Evolutionary conservation across 192 early-diverging fungal species (phyloP), one percentile per base, ranked within the genome.

Genomic region (Backusella macrospora): DNA sequence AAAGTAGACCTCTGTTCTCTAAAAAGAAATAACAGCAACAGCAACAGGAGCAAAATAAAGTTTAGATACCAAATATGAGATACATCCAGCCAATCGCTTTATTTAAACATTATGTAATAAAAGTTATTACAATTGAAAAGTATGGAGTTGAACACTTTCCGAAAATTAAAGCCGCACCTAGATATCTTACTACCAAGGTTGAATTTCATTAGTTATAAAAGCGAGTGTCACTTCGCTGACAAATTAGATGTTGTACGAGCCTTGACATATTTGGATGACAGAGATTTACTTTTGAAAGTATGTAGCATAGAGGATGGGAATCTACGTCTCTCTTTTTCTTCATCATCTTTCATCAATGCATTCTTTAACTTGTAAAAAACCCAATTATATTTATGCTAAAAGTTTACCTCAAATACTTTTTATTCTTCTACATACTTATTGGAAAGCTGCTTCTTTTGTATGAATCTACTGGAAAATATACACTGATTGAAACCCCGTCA

Each of bases 61-160:
- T 59, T 59, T 26, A 26, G 3, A 12, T 23, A 23, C 52, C 52
- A 59, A 59, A 59, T 9, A 21, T 59, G 52, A 59, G 52, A 59
- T 59, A 59, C 21, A 26, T 23, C 10, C 52, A 59, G 12, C 21
- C 52, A 59, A 59, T 59, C 12, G 52, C n/a, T 59, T 13, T 23
- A 59, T 59, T 59, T 59, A 59, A 8, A 23, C 21, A 16, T 59
- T 59, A 59, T 59, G 52, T 59, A 59, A 59, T 59, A 23, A 10
- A 23, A 9, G 23, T 59, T 23, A 8, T 59, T 59, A 59, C 52
- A 59, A 59, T 59, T 59, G 52, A 59, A 59, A 59, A n/a, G 10
- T 29, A 23, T 59, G 52, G 52, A 59, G 52, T 59, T 59, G 3
- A 0, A 12, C 9, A 26, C 21, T 59, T 26, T 23, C 52, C 52